phyloP scores from a whole-genome alignment of 208 protist species.

The Wallacemonas sp. region DNA sequence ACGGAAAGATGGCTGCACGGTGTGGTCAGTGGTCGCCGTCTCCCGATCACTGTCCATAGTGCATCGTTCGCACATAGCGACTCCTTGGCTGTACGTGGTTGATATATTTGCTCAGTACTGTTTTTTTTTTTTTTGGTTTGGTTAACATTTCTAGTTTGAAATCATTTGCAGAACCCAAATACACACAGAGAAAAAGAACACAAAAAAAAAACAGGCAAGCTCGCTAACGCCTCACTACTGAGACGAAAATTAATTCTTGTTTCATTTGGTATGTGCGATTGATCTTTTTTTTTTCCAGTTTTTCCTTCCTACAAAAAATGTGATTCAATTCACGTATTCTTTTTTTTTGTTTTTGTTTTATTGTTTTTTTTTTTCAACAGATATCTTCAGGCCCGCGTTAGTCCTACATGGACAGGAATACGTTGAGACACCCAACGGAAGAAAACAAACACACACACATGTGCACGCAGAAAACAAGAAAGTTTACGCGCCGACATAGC shows the following conservation, averaged over 20 bases:
- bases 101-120: too few relatives aligned
- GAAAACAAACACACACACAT: neutral
- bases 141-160: conserved; percentile 10
- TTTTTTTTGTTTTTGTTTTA: conserved; percentile 12
- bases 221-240: too few relatives aligned
- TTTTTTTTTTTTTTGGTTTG: conserved; percentile 16
- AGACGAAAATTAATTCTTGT: too few relatives aligned
- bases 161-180: conserved; percentile 22
- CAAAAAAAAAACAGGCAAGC: conserved; percentile 14
- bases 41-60: too few relatives aligned
- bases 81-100: too few relatives aligned
- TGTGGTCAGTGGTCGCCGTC: too few relatives aligned
- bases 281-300: conserved; percentile 13
- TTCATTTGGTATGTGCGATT: conserved; percentile 12
- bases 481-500: too few relatives aligned
- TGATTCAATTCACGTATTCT: conserved; percentile 13
- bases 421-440: neutral
- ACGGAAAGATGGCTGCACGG: too few relatives aligned
- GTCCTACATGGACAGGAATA: conserved; percentile 12
- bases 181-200: conserved; percentile 25
- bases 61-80: too few relatives aligned
- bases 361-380: conserved; percentile 14
- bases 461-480: too few relatives aligned
- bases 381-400: conserved; percentile 8
- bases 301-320: conserved; percentile 29